phyloP scores from a whole-genome alignment of 129 eudicot species.

The Flaveria bidentis region DNA sequence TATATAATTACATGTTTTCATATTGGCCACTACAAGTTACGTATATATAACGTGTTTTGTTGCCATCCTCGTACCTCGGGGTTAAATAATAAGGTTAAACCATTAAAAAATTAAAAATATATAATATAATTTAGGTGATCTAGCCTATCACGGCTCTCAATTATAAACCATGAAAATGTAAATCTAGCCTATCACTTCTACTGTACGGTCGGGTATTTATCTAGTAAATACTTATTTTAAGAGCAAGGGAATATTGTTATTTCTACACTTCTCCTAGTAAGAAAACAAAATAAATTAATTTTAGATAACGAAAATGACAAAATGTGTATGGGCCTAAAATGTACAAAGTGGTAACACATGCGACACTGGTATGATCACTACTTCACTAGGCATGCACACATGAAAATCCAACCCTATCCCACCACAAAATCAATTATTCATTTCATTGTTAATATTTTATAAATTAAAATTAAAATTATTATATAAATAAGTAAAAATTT shows the following conservation, averaged over 20 bases:
- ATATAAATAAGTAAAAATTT: neutral
- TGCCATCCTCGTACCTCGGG: no score
- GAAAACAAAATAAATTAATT: neutral
- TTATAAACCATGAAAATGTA: no score
- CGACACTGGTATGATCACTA: neutral
- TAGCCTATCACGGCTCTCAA: no score
- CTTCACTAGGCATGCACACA: conserved; percentile 26
- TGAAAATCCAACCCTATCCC: conserved; percentile 25
- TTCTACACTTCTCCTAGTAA: neutral
- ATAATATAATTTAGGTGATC: no score
- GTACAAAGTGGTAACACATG: conserved; percentile 15
- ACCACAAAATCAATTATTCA: conserved; percentile 13
- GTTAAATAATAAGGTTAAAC: no score
- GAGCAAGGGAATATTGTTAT: neutral
- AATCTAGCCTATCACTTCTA: no score
- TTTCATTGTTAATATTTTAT: neutral
- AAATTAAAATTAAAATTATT: neutral
- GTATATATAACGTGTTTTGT: no score
- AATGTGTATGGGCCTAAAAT: conserved; percentile 18
- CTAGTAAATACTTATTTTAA: neutral
- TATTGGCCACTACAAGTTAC: no score
- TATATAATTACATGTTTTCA: no score
- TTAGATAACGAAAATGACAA: neutral
- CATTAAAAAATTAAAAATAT: no score
- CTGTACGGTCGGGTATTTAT: no score